Evolutionary conservation across 2,329 filamentous ascomycete genomes (phyloP), one percentile per base, ranked within the genome.

Genomic region (Scedosporium aurantiacum): DNA sequence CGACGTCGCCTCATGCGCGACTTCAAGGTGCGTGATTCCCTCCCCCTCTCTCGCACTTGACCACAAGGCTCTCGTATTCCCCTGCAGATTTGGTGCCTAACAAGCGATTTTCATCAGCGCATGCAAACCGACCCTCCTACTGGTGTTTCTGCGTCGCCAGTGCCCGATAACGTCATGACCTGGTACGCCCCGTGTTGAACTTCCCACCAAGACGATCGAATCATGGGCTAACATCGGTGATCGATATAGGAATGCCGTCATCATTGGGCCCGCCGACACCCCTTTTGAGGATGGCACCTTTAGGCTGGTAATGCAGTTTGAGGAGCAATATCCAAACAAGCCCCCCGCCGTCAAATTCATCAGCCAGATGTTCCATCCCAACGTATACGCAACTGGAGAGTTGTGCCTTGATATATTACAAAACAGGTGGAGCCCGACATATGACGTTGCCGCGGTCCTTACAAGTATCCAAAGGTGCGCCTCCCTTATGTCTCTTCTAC

Each of bases 61-160:
- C 40, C 41, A 60, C 32, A 12, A 37, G 43, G 27, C 27, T 50
- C 45, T 43, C 52, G 25, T 43, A n/a, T 55, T 25, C 40, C 16
- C 16, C 16, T 37, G 32, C 32, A 10, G 6, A 2, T 37, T 12
- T 37, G 32, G 41, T 47, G 32, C n/a, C 59, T 61, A 32, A 50
- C 52, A 8, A n/a, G 7, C 5, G 16, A 23, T 55, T 45, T 25
- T 55, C 23, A 47, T 61, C 72, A 96, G 92, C 91, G 94, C 76
- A 99, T 99, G 93, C 94, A 99, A 79, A 97, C 93, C 55, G 94
- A 99, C 72, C 94, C 94, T 73, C 94, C 94, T 8, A 93, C 93
- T 59, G 94, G 94, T 63, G 93, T 99, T 60, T 97, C 93, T 66
- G 94, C 94, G 16, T 97, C 92, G 60, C 94, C 94, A 5, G 89